Conservation (phyloP, 352 stramenopile genomes). For the Pythium periplocum region DNA sequence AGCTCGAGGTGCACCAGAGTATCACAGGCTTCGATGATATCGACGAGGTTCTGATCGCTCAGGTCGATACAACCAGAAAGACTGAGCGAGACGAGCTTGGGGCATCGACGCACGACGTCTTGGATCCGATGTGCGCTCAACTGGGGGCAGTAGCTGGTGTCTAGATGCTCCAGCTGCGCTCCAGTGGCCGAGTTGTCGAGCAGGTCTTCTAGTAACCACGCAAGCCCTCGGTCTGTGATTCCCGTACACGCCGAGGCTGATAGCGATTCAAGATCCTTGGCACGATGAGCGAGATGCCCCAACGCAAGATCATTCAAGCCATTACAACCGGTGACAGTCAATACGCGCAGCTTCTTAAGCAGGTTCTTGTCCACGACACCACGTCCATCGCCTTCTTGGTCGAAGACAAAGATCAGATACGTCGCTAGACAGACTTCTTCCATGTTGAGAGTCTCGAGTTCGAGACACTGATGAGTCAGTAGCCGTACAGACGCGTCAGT, state of each 20-base stretch:
- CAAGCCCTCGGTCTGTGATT: conserved; percentile 62
- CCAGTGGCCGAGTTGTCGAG: conserved; percentile 49
- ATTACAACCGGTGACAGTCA: conserved; percentile 70
- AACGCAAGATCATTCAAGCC: conserved; percentile 69
- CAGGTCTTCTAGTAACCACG: conserved; percentile 59
- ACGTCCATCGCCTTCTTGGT: conserved; percentile 78
- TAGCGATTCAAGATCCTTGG: conserved; percentile 43
- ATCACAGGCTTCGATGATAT: conserved; percentile 62
- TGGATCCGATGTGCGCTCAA: conserved; percentile 53
- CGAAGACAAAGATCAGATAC: conserved; percentile 80
- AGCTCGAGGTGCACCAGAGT: conserved; percentile 71
- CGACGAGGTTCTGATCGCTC: conserved; percentile 56
- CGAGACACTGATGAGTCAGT: conserved; percentile 82
- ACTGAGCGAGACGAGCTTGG: conserved; percentile 65
- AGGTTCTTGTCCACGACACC: conserved; percentile 78
- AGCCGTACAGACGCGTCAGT: conserved; percentile 64
- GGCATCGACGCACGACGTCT: conserved; percentile 47
- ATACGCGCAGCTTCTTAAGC: conserved; percentile 39
- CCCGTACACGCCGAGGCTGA: conserved; percentile 49
- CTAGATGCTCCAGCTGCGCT: conserved; percentile 40
- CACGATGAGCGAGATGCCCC: conserved; percentile 57
- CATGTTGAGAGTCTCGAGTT: conserved; percentile 75
- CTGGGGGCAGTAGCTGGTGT: conserved; percentile 78
- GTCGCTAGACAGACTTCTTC: conserved; percentile 71
- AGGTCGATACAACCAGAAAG: conserved; percentile 79